Evolutionary conservation across 805 yeast species (phyloP).

Genomic region (Wickerhamiella alocasiicola): DNA sequence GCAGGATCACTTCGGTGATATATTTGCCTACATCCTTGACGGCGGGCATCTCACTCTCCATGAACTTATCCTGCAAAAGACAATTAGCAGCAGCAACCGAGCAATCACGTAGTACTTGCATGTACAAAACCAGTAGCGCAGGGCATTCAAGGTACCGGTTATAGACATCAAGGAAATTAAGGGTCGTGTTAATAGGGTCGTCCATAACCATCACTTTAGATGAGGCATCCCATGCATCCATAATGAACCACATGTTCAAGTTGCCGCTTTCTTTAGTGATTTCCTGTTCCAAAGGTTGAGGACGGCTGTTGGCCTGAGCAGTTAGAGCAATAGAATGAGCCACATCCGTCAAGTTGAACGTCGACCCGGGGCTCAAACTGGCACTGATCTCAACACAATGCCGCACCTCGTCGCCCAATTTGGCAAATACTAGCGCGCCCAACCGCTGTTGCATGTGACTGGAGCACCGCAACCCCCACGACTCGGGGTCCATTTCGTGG

Average conservation of each 20-base stretch:
- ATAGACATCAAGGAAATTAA: constrained; percentile 6
- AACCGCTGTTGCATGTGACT: constrained; percentile 6
- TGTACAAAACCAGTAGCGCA: constrained; percentile 6
- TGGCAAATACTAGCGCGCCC: constrained; percentile 5
- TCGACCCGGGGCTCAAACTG: constrained; percentile 16
- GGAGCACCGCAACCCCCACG: constrained; percentile 1
- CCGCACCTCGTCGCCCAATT: constrained; percentile 5
- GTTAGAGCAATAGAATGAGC: constrained; percentile 2
- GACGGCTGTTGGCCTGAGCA: constrained; percentile 6
- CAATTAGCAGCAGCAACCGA: constrained; percentile 10
- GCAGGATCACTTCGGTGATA: constrained; percentile 7
- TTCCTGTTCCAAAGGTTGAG: constrained; percentile 4
- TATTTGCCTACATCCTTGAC: constrained; percentile 7
- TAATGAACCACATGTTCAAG: constrained; percentile 9
- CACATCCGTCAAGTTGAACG: constrained; percentile 23
- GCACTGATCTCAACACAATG: constrained; percentile 8
- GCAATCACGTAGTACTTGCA: constrained; percentile 9
- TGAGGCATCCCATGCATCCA: constrained; percentile 11
- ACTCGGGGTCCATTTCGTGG: not conserved
- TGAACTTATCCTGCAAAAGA: constrained; percentile 10
- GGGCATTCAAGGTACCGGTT: constrained; percentile 8
- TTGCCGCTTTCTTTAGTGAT: constrained; percentile 7
- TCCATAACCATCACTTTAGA: constrained; percentile 7
- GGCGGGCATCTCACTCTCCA: constrained; percentile 10
- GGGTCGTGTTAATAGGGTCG: constrained; percentile 10